Base-by-base conservation (phyloP, 257 asterid species). In the Fraxinus quadrangulata region DNA sequence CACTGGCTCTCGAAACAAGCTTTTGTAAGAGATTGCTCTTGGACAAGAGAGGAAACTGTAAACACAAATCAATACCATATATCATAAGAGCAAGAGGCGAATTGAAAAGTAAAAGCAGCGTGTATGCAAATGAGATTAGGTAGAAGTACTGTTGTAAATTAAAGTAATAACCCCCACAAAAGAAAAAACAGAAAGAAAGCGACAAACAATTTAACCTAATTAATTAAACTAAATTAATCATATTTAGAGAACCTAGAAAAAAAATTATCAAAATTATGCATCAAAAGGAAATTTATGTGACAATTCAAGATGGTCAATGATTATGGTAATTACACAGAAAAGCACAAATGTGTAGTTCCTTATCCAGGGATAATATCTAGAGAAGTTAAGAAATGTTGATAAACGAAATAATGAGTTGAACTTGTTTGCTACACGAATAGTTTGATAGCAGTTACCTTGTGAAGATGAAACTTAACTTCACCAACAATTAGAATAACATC, bases 11-110 rank as follows among this genome's bases (percentile, higher is more conserved):
- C 2, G 90, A 79, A 33, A 90, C 70, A 11, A 92, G 94, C 33
- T 83, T 94, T 75, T 92, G 97, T 78, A 94, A 75, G 49, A 47
- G 87, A 80, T 84, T 87, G 92, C 97, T 91, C 92, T 91, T 94
- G 71, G 97, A 91, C 87, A 94, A 67, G 71, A 94, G 97, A 76
- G 99, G 97, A 79, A 91, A 92, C 99, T 94, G 96, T 75, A 69
- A 65, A 66, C 40, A 36, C 23, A 40, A 81, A 69, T 75, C 5
- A 40, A 61, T 67, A 61, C 40, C 77, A 31, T 33, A 72, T 0
- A 71, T 16, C 33, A 33, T 33, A 61, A 61, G 21, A 72, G 59
- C 56, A 19, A 4, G 28, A 34, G 5, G 19, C n/a, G 12, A 70
- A 31, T 40, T 47, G 33, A 28, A 16, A 40, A 0, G 17, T 0